Evolutionary conservation across 208 protist species (phyloP).

Genomic region (Acanthamoeba healyi): DNA sequence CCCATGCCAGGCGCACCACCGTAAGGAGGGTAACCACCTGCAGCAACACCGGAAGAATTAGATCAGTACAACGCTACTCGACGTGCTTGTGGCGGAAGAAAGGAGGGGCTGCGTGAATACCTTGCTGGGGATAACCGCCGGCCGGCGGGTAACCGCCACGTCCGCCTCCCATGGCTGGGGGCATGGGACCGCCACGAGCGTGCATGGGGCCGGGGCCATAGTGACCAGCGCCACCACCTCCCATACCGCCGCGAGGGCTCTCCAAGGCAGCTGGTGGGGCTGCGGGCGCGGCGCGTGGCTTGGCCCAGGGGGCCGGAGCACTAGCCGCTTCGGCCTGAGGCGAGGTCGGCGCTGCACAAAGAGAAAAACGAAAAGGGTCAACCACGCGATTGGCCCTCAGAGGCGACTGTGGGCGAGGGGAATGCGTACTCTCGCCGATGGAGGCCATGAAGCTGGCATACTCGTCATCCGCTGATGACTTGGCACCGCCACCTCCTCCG

Average conservation of each 20-base stretch:
- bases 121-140: no score
- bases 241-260: no score
- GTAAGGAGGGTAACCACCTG: background rate
- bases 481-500: background rate
- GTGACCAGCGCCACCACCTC: background rate
- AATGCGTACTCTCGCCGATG: constrained; percentile 30
- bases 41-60: constrained; percentile 27
- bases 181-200: no score
- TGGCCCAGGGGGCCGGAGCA: constrained; percentile 13
- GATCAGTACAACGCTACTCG: no score
- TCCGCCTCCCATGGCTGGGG: background rate
- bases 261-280: background rate
- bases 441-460: constrained; percentile 58
- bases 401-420: no score
- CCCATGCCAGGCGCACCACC: background rate
- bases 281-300: background rate
- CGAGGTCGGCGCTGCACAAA: background rate
- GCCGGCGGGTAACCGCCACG: background rate
- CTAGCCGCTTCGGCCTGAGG: background rate
- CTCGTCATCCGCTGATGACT: constrained; percentile 20
- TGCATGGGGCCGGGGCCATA: background rate
- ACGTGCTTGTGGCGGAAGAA: no score
- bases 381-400: background rate
- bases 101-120: no score
- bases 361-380: constrained; percentile 56